These are phyloP conservation scores for Rhodotorula glutinis DNA, from an alignment of 1,284 basidiomycete genomes.

Conservation along the genomic window DNA sequence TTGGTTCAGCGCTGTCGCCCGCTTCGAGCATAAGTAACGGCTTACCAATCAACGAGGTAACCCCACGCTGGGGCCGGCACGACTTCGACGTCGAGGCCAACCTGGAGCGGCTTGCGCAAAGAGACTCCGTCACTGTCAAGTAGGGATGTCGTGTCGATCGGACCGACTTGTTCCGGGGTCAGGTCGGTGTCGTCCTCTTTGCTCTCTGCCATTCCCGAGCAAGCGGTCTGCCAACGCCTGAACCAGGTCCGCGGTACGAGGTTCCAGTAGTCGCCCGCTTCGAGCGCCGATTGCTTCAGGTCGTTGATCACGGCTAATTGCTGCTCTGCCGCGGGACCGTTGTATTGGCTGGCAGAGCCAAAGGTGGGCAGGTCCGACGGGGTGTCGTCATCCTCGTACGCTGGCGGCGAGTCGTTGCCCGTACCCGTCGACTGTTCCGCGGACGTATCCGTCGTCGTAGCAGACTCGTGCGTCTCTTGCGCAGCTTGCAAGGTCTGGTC, in stretches of 20 bases:
- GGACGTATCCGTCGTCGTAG: background rate
- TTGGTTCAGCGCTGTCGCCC: conserved; percentile 1
- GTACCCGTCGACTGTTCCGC: background rate
- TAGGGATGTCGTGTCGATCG: conserved; percentile 69
- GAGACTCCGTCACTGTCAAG: conserved; percentile 51
- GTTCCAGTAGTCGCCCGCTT: conserved; percentile 69
- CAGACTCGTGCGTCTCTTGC: background rate
- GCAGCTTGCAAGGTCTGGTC: background rate
- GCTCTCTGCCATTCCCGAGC: conserved; percentile 59
- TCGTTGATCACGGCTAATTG: conserved; percentile 57
- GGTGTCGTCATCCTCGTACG: conserved; percentile 1
- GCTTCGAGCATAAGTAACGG: background rate
- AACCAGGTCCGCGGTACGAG: conserved; percentile 69
- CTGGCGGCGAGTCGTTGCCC: conserved; percentile 5
- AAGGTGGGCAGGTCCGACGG: conserved; percentile 6
- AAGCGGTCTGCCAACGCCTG: conserved; percentile 67
- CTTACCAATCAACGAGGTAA: conserved; percentile 63
- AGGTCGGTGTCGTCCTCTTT: conserved; percentile 60
- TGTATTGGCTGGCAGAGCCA: background rate
- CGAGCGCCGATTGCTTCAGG: conserved; percentile 49
- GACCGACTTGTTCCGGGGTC: conserved; percentile 56
- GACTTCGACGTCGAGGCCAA: conserved; percentile 73
- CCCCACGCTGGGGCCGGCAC: conserved; percentile 72
- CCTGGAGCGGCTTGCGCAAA: conserved; percentile 52
- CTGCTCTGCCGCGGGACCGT: conserved; percentile 42